phyloP scores from a whole-genome alignment of 768 basidiomycete species.

The Trametes maxima region DNA sequence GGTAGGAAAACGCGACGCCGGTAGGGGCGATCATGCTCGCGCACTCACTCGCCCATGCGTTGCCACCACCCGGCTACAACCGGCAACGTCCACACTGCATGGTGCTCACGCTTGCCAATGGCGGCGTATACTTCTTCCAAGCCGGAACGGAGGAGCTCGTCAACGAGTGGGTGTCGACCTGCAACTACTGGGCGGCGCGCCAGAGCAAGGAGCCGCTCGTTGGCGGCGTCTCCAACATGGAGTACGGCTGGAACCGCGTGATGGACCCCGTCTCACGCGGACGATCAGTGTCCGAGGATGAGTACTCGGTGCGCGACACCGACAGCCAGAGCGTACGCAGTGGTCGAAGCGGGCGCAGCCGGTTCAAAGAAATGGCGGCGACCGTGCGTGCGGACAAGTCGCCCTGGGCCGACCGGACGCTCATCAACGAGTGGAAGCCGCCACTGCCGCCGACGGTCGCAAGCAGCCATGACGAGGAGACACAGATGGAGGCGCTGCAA shows the following conservation, averaged over 20 bases:
- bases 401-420: conserved; percentile 75
- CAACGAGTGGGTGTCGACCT: conserved; percentile 97
- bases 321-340: conserved; percentile 73
- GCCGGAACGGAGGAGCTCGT: conserved; percentile 99
- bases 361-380: conserved; percentile 66
- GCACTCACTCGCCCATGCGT: conserved; percentile 83
- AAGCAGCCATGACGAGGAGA: conserved; percentile 89
- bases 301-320: conserved; percentile 48
- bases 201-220: conserved; percentile 93
- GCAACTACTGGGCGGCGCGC: conserved; percentile 99
- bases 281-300: conserved; percentile 58
- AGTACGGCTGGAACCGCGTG: conserved; percentile 95
- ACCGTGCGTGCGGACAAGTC: conserved; percentile 68
- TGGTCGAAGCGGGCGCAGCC: conserved; percentile 72
- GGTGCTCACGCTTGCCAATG: conserved; percentile 85
- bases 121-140: conserved; percentile 97
- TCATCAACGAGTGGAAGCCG: conserved; percentile 93
- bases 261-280: conserved; percentile 52
- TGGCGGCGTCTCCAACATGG: conserved; percentile 98
- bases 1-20: conserved; percentile 79
- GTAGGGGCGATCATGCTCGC: conserved; percentile 85
- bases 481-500: conserved; percentile 85
- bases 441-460: conserved; percentile 83
- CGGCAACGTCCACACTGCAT: conserved; percentile 91
- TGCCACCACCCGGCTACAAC: conserved; percentile 93